Base-by-base conservation (phyloP, 1,284 basidiomycete genomes). In the Hypsizygus ulmarius region DNA sequence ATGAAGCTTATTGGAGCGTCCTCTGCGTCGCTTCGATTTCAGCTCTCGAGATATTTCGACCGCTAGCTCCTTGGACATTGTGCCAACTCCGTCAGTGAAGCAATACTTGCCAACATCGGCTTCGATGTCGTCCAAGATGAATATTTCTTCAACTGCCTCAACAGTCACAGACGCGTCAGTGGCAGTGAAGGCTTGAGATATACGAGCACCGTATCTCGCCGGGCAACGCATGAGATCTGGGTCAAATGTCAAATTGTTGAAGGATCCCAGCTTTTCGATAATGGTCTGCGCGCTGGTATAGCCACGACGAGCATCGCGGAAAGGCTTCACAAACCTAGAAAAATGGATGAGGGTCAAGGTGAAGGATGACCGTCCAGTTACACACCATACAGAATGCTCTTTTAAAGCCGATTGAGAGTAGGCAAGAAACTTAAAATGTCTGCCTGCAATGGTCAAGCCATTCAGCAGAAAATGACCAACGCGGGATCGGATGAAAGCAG, bases 11-110 rank as follows among this genome's bases (percentile, higher is more conserved):
- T 55, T 60, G 4, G 64, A 62, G 28, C 70, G 63, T 7, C 60
- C 64, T 15, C 69, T 67, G 30, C 65, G 59, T 34, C 72, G 69
- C 1, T 70, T 66, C 5, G 65, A 59, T 34, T 66, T 66, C 12
- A 76, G 64, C 15, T 79, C 64, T 6, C 65, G 62, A 50, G 77
- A 79, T 19, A 88, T 78, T 18, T 71, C 72, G 11, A 63, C 58
- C 3, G 82, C 78, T n/a, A 87, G 62, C 11, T 76, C 72, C 3
- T 64, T 60, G 0, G 84, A 87, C 50, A 88, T 77, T 0, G 77
- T 84, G 0, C 85, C 86, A 7, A 85, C 79, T 6, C 86, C 86
- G 55, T 88, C 85, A 0, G 84, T 87, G 60, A 84, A 84, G 48
- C 67, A 69, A 40, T 74, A 77, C 14, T 65, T 64, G 1, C 55